Evolutionary conservation across 306 rosid genomes (phyloP), one percentile per base, ranked within the genome.

Genomic region (Quercus agrifolia): DNA sequence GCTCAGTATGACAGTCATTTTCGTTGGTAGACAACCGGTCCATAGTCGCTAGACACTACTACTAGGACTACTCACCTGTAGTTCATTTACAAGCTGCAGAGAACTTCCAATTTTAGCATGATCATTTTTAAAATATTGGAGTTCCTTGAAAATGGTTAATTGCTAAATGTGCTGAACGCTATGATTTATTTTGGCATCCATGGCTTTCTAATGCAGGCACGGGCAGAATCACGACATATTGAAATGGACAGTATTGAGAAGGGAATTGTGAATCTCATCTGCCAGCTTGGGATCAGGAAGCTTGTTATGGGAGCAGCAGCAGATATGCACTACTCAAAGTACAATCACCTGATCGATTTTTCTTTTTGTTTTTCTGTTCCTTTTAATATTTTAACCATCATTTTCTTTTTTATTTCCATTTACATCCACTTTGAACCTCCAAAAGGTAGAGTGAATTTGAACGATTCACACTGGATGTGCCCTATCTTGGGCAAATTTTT

Each of bases 241-340:
- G 91, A 89, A 80, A 86, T 70, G 85, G 89, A 90, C 56, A 78
- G 64, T 84, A 76, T 91, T 58, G 97, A 89, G 89, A 83, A 85
- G 83, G 97, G 97, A 80, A 89, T 94, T 66, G 44, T 83, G 15
- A 87, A 92, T 75, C 79, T 90, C 61, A 87, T 94, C 83, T 68
- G 84, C 73, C 86, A 74, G 75, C 90, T 82, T 79, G 77, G 72
- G 55, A 86, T 94, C 76, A 88, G 83, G 79, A 89, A 94, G 94
- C 97, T 94, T 68, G 92, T 94, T 55, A 88, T 94, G 92, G 97
- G 97, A 83, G 93, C 91, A 67, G 88, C 89, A 55, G 84, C 89
- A 46, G 91, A 92, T 57, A 81, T 69, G 80, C 79, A 81, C 74
- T 81, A 82, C 70, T 69, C 82, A 19, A 90, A 88, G 98, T 94